phyloP scores from a whole-genome alignment of 805 yeast species.

The Scheffersomyces amazonensis region DNA sequence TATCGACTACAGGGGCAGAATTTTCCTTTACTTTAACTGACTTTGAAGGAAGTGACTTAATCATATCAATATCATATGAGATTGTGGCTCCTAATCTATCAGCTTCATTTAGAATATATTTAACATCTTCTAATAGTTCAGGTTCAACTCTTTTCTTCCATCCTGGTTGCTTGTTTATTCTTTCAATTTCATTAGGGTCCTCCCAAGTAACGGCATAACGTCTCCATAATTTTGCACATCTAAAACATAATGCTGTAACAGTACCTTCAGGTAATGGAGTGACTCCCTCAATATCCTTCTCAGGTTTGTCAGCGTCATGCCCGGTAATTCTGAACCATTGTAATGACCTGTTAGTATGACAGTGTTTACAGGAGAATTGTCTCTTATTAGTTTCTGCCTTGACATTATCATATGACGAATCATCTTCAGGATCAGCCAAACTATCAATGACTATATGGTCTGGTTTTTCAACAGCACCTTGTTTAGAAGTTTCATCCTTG shows the following conservation, averaged over 20 bases:
- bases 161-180: conserved; percentile 45
- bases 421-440: conserved; percentile 66
- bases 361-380: conserved; percentile 65
- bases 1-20: not conserved
- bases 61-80: conserved; percentile 12
- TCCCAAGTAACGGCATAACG: conserved; percentile 88
- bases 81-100: conserved; percentile 24
- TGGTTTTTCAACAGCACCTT: conserved; percentile 5
- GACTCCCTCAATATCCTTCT: conserved; percentile 6
- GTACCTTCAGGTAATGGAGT: conserved; percentile 13
- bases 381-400: conserved; percentile 42
- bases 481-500: conserved; percentile 5
- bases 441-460: conserved; percentile 29
- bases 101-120: conserved; percentile 49
- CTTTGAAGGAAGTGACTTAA: not conserved
- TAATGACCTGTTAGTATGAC: conserved; percentile 52
- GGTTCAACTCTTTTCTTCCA: conserved; percentile 65
- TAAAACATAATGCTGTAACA: conserved; percentile 65
- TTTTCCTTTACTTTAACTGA: not conserved
- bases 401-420: conserved; percentile 62
- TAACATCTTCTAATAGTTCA: conserved; percentile 65
- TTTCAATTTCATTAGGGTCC: conserved; percentile 64
- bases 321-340: conserved; percentile 79
- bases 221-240: conserved; percentile 93
- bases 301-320: conserved; percentile 36